phyloP scores from a whole-genome alignment of 345 rosid species.

The Iberis pinnata region DNA sequence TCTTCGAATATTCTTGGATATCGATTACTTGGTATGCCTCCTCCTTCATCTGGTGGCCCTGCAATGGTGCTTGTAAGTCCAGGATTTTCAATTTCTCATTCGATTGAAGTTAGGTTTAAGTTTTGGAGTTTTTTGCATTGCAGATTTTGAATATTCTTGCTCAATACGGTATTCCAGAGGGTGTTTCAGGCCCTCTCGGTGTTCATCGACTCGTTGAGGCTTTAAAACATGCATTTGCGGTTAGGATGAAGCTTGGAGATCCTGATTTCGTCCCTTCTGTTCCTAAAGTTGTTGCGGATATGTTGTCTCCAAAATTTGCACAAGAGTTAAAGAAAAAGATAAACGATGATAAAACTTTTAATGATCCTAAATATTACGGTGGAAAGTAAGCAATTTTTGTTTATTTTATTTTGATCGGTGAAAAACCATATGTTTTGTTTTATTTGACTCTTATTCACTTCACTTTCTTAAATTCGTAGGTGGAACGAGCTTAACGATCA shows the following conservation, averaged over 20 bases:
- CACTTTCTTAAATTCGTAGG: constrained; percentile 17
- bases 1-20: constrained; percentile 36
- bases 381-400: constrained; percentile 33
- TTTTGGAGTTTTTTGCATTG: constrained; percentile 12
- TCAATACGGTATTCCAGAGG: constrained; percentile 36
- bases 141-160: constrained; percentile 55
- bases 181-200: constrained; percentile 40
- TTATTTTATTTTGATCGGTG: neutral
- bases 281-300: constrained; percentile 38
- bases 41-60: constrained; percentile 54
- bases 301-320: constrained; percentile 53
- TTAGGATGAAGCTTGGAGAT: constrained; percentile 66
- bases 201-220: constrained; percentile 52
- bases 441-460: neutral
- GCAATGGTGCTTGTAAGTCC: constrained; percentile 46
- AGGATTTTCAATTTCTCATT: neutral
- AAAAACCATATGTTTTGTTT: neutral
- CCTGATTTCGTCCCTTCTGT: constrained; percentile 45
- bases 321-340: constrained; percentile 37
- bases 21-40: constrained; percentile 50
- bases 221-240: constrained; percentile 53
- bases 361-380: constrained; percentile 42
- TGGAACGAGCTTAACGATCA: constrained; percentile 53
- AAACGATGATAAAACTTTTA: constrained; percentile 48
- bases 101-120: neutral